Evolutionary conservation across 148 eudicot genomes (phyloP).

Genomic region (Camellia lanceoleosa): DNA sequence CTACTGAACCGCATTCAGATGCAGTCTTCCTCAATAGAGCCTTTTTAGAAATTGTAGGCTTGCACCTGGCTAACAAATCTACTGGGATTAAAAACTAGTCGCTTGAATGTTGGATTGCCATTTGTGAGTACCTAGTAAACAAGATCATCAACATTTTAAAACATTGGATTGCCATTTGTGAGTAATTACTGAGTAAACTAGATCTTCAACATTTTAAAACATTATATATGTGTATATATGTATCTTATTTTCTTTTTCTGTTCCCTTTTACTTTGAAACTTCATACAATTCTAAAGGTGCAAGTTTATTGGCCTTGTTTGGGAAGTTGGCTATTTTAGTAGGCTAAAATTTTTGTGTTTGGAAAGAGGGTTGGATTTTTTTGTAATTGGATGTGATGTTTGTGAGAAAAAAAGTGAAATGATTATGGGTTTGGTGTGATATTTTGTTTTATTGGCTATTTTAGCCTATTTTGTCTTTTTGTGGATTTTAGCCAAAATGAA

Average conservation of each 20-base stretch:
- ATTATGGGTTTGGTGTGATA: too few relatives aligned
- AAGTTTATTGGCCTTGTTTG: background rate
- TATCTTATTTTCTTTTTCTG: background rate
- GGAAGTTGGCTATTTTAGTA: too few relatives aligned
- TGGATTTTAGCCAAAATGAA: too few relatives aligned
- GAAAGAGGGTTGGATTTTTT: too few relatives aligned
- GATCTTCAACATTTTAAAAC: background rate
- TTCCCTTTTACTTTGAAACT: background rate
- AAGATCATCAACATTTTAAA: background rate
- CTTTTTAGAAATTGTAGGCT: background rate
- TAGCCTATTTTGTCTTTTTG: too few relatives aligned
- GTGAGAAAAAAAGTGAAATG: too few relatives aligned
- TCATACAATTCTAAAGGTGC: background rate
- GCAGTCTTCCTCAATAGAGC: background rate
- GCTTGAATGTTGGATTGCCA: background rate
- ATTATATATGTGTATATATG: background rate
- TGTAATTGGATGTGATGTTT: too few relatives aligned
- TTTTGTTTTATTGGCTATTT: too few relatives aligned
- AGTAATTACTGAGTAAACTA: too few relatives aligned
- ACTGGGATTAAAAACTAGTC: background rate
- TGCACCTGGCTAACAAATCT: background rate
- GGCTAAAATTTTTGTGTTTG: too few relatives aligned
- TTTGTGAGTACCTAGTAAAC: background rate
- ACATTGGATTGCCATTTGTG: background rate
- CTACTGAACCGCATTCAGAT: background rate